Evolutionary conservation across 164 flowering plant species (phyloP).

Genomic region (Kalanchoe fedtschenkoi): DNA sequence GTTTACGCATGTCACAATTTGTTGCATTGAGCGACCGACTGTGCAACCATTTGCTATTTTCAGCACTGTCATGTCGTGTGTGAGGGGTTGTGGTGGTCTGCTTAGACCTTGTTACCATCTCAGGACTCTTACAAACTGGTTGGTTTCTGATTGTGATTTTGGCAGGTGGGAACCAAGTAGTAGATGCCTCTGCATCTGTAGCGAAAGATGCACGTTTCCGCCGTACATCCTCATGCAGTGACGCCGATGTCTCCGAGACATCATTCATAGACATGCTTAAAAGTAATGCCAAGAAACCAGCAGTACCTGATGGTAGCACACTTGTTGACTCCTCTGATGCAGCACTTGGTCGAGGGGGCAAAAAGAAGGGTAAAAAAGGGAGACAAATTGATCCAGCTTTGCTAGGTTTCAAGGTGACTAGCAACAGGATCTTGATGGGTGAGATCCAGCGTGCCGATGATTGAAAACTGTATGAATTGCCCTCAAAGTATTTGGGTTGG

Average conservation of each 20-base stretch:
- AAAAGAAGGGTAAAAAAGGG: constrained; percentile 13
- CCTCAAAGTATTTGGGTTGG: not conserved
- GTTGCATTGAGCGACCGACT: not conserved
- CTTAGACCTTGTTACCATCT: not conserved
- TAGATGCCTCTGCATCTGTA: constrained; percentile 22
- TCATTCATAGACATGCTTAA: constrained; percentile 75
- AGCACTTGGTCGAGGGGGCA: constrained; percentile 30
- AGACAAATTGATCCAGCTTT: constrained; percentile 6
- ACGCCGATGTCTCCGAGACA: constrained; percentile 50
- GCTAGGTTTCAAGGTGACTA: constrained; percentile 5
- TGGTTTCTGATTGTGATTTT: not conserved
- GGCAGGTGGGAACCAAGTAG: constrained; percentile 29
- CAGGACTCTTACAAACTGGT: not conserved
- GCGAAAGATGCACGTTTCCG: constrained; percentile 43
- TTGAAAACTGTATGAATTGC: not conserved
- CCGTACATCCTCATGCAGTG: constrained; percentile 47
- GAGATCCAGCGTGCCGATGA: constrained; percentile 6
- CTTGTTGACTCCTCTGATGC: constrained; percentile 30
- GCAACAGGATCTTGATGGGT: constrained; percentile 6
- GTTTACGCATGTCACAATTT: not conserved
- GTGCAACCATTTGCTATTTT: not conserved
- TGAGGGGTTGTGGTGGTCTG: not conserved
- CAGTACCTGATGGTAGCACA: constrained; percentile 14
- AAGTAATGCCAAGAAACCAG: constrained; percentile 39
- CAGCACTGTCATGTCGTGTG: not conserved